Conservation (phyloP, 352 stramenopile genomes). For the Globisporangium paroecandrum region DNA sequence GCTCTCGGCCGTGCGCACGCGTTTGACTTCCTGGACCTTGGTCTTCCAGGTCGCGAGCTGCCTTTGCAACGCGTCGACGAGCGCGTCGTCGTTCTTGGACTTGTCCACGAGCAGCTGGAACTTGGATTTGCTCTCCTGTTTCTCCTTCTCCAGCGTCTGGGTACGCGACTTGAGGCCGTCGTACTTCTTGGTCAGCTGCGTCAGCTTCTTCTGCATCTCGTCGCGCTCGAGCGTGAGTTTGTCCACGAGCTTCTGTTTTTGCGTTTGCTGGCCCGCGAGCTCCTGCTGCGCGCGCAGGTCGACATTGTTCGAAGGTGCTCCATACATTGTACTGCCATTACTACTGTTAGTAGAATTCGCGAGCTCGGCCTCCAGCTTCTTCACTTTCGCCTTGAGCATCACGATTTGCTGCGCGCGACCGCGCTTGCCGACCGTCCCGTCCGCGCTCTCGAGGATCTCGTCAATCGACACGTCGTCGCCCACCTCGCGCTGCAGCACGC, state of each 20-base stretch:
- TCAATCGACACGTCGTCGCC: conserved; percentile 51
- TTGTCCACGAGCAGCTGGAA: conserved; percentile 77
- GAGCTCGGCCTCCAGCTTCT: conserved; percentile 60
- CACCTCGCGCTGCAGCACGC: conserved; percentile 74
- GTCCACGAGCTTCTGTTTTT: conserved; percentile 60
- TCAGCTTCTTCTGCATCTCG: conserved; percentile 47
- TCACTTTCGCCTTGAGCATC: conserved; percentile 80
- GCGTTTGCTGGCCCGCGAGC: conserved; percentile 44
- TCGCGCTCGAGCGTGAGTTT: conserved; percentile 57
- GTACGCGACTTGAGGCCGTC: conserved; percentile 61
- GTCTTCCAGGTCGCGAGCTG: conserved; percentile 65
- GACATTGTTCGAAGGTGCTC: conserved; percentile 29
- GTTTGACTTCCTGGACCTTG: conserved; percentile 50
- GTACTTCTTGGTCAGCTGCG: conserved; percentile 58
- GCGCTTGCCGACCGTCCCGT: conserved; percentile 29
- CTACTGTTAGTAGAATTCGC: neutral
- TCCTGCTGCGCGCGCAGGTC: conserved; percentile 68
- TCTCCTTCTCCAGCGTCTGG: conserved; percentile 76
- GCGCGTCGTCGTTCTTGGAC: conserved; percentile 71
- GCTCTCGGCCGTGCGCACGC: conserved; percentile 65
- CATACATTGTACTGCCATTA: neutral
- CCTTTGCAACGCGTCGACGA: conserved; percentile 71
- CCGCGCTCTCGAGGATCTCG: conserved; percentile 38
- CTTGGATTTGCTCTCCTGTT: conserved; percentile 56
- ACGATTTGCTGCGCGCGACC: conserved; percentile 82